Percentiles rank a stretch among this genome's conserved stretches.
Conservation (phyloP, 139 green algal genomes). For the Coelastrella sp. region DNA sequence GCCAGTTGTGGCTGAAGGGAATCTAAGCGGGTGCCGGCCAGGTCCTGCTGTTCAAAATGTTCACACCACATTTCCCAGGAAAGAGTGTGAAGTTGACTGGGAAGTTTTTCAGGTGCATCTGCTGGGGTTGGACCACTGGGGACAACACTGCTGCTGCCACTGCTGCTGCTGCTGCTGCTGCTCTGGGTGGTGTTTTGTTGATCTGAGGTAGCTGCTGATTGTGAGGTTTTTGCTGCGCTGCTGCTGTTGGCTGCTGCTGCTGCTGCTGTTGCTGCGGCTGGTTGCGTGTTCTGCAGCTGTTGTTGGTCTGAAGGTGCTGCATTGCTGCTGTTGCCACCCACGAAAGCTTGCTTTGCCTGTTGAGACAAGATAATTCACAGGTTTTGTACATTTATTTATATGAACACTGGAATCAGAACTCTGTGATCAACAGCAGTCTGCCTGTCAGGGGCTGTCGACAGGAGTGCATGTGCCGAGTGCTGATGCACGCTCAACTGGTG, state of each 20-base stretch:
- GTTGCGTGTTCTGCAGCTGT: background rate
- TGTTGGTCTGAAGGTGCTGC: too few relatives aligned
- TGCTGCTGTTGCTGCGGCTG: background rate
- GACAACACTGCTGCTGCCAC: background rate
- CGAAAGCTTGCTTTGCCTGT: too few relatives aligned
- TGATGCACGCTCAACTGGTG: too few relatives aligned
- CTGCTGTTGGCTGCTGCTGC: background rate
- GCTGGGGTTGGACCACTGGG: background rate
- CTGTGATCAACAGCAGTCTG: too few relatives aligned
- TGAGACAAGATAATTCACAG: too few relatives aligned
- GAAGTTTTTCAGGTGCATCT: background rate
- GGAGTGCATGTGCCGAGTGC: too few relatives aligned
- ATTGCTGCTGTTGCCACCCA: too few relatives aligned
- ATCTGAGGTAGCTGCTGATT: too few relatives aligned
- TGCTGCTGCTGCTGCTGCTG: slow-evolving; percentile 1
- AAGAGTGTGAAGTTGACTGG: background rate
- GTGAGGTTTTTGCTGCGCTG: background rate
- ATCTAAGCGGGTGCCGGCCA: background rate
- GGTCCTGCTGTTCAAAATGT: slow-evolving; percentile 39
- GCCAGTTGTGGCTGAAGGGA: background rate
- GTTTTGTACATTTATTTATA: too few relatives aligned
- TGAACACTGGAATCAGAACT: too few relatives aligned
- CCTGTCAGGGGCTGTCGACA: too few relatives aligned
- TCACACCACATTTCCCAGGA: slow-evolving; percentile 18
- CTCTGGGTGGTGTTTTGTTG: background rate